Evolutionary conservation across 768 basidiomycete species (phyloP).

Genomic region (Hygrocybe punicea): DNA sequence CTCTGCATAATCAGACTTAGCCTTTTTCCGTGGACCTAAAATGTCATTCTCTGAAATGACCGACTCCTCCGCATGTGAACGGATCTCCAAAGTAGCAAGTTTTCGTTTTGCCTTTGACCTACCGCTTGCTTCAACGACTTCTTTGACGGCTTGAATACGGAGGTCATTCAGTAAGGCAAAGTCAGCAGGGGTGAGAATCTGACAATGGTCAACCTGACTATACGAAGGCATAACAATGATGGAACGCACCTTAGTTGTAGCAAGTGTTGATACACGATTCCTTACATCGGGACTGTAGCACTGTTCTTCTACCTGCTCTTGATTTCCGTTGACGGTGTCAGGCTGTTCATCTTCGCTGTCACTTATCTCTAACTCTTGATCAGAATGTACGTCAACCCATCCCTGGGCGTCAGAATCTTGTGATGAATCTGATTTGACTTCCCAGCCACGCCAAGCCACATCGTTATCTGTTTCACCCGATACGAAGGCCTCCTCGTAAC

Average conservation of each 20-base stretch:
- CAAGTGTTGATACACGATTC: conserved; percentile 56
- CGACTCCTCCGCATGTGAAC: conserved; percentile 48
- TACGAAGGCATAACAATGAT: not conserved
- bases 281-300: conserved; percentile 21
- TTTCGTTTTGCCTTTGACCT: conserved; percentile 85
- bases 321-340: conserved; percentile 40
- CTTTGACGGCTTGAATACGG: conserved; percentile 70
- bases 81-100: conserved; percentile 75
- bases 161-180: conserved; percentile 90
- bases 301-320: conserved; percentile 23
- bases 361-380: conserved; percentile 57
- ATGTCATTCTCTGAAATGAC: conserved; percentile 92
- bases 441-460: conserved; percentile 89
- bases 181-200: conserved; percentile 98
- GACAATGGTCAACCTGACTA: not conserved
- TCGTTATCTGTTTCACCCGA: conserved; percentile 56
- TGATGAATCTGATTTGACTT: conserved; percentile 68
- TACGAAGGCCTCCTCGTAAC: conserved; percentile 54
- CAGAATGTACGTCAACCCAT: conserved; percentile 79
- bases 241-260: conserved; percentile 68
- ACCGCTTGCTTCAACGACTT: conserved; percentile 65
- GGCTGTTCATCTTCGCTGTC: conserved; percentile 80
- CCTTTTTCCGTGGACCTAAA: conserved; percentile 89
- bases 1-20: conserved; percentile 90
- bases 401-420: conserved; percentile 58